A percentile compares a stretch with the other conserved stretches of the same genome.
Conservation (phyloP, 139 green algal species). For the Limnomonas spitsbergensis region DNA sequence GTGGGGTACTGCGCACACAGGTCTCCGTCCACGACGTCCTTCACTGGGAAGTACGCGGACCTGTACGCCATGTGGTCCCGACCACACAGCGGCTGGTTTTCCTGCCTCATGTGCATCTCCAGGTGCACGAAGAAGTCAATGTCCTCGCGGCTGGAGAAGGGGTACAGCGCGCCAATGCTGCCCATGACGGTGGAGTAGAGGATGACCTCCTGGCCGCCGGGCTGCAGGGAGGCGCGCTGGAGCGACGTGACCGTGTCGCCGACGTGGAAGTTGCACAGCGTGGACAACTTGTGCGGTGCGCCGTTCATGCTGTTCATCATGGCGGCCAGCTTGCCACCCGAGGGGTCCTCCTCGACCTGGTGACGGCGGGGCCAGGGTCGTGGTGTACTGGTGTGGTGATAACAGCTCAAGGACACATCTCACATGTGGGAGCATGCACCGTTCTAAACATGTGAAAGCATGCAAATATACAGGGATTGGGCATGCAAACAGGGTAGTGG, state of each 20-base stretch:
- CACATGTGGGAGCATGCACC: too few relatives aligned
- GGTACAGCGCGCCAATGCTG: slow-evolving; percentile 80
- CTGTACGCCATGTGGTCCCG: slow-evolving; percentile 91
- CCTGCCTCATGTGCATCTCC: slow-evolving; percentile 98
- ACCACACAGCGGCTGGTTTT: slow-evolving; percentile 85
- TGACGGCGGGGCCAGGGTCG: too few relatives aligned
- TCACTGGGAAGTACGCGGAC: slow-evolving; percentile 91
- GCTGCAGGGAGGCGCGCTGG: slow-evolving; percentile 52
- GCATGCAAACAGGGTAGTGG: too few relatives aligned
- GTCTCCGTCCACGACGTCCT: slow-evolving; percentile 92
- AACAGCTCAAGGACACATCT: too few relatives aligned
- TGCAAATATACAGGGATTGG: too few relatives aligned
- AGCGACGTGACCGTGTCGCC: slow-evolving; percentile 88
- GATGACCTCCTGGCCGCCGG: slow-evolving; percentile 48
- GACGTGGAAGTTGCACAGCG: slow-evolving; percentile 86
- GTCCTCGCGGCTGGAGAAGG: slow-evolving; percentile 82
- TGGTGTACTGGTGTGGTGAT: too few relatives aligned
- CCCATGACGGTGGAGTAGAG: slow-evolving; percentile 51
- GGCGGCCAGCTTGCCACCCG: slow-evolving; percentile 80
- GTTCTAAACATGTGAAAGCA: too few relatives aligned
- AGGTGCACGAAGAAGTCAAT: slow-evolving; percentile 97
- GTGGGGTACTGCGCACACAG: slow-evolving; percentile 81
- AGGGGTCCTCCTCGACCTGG: slow-evolving; percentile 96
- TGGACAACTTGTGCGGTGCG: slow-evolving; percentile 88
- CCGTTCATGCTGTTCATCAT: slow-evolving; percentile 69